These are phyloP conservation scores for Dothidotthia symphoricarpi DNA, from an alignment of 2,329 filamentous ascomycete species.

Conservation along the genomic window DNA sequence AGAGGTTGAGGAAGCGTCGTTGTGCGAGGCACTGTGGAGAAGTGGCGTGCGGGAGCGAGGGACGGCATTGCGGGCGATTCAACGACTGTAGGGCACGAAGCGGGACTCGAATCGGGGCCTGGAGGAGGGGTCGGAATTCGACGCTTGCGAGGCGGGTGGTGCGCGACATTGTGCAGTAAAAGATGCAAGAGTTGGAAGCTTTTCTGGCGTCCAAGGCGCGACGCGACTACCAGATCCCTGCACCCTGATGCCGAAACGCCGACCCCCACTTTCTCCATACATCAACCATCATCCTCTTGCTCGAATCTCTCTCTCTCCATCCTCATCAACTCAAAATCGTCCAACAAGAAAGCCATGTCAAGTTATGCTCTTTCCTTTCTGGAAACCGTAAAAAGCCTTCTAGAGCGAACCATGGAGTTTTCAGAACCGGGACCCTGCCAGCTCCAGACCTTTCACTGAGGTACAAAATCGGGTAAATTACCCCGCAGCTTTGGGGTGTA, in stretches of 20 bases:
- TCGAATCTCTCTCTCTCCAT: neutral
- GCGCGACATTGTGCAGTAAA: constrained; percentile 13
- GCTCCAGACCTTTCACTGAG: no score
- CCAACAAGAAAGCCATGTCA: no score
- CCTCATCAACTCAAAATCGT: neutral
- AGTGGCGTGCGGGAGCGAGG: neutral
- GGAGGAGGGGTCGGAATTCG: constrained; percentile 22
- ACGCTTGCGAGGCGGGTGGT: constrained; percentile 10
- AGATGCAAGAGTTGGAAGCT: constrained; percentile 1
- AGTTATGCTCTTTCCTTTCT: no score
- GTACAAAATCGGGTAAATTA: no score
- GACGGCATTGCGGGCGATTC: constrained; percentile 14
- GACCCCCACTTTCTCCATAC: no score
- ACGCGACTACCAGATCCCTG: no score
- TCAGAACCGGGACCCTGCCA: no score
- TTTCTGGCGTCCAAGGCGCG: neutral
- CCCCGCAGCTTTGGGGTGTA: no score
- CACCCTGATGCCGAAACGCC: no score
- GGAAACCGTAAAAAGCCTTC: no score
- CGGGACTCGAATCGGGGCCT: constrained; percentile 16
- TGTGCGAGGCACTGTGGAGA: constrained; percentile 19
- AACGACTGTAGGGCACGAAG: constrained; percentile 13
- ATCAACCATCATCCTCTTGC: neutral
- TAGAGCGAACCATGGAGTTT: no score
- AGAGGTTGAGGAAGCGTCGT: constrained; percentile 26